Evolutionary conservation across 73 alveolate genomes (phyloP), one percentile per base, ranked within the genome.

Genomic region (Paramecium caudatum): DNA sequence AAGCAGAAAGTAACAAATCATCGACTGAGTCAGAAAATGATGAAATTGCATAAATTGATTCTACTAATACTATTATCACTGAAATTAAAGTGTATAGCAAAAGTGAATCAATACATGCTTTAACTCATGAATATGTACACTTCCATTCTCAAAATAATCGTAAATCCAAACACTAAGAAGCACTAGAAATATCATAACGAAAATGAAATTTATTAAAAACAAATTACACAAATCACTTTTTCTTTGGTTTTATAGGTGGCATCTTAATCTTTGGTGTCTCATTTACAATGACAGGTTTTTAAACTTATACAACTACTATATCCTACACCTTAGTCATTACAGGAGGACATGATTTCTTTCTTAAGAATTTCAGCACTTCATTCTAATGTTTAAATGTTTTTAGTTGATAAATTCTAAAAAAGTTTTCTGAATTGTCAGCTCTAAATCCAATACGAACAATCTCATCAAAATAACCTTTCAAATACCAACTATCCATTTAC

Each of bases 401-500:
- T 43, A 68, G 34, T 68, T 68, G 34, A 68, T 68, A 16, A 27
- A 68, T 68, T 68, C 84, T 68, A 5, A 37, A 17, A 68, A 34
- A 68, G 34, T 32, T 10, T 68, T 68, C 84, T 36, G 84, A 34
- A 32, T 68, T 32, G 6, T 68, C 84, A 33, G 50, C 48, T 17
- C 19, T 32, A 68, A 34, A 34, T 34, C 84, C 84, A 27, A 74
- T 45, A 41, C 88, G 17, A 19, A 37, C n/a, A 43, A 39, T 74
- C 23, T 74, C 88, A 39, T 74, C 88, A 74, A 74, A 74, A 23
- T 27, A 41, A 1, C 88, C 88, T 45, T 74, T 74, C 16, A 41
- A 47, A 74, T 74, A 74, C 88, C 88, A 74, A 74, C 43, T 74
- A 21, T 74, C 88, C 88, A 74, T 74, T 37, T 74, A 74, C 5